These are phyloP conservation scores for Nitzschia putrida DNA, from an alignment of 108 stramenopile genomes.

Conservation along the genomic window DNA sequence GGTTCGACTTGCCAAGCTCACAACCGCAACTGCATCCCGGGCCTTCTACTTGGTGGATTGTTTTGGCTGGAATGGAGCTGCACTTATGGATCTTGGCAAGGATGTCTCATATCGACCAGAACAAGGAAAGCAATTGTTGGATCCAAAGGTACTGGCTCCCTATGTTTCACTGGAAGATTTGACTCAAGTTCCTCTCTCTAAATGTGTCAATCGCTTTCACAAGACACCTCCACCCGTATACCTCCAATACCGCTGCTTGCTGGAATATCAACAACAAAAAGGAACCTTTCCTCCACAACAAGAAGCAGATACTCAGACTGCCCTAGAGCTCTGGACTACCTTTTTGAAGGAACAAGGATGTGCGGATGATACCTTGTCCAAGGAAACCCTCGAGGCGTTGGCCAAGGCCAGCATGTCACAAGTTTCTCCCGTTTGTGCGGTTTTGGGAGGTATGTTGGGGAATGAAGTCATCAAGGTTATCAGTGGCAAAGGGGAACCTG, in stretches of 20 bases:
- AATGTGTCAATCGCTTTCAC: constrained; percentile 73
- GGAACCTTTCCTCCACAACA: neutral
- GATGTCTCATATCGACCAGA: constrained; percentile 69
- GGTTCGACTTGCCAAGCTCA: constrained; percentile 50
- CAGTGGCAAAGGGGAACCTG: constrained; percentile 89
- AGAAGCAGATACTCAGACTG: neutral
- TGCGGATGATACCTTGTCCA: neutral
- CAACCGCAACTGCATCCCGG: neutral
- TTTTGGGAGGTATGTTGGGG: constrained; percentile 90
- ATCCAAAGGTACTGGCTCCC: constrained; percentile 39
- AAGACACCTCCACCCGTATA: constrained; percentile 60
- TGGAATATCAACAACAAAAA: constrained; percentile 65
- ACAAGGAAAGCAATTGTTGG: constrained; percentile 79
- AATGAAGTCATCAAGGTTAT: constrained; percentile 94
- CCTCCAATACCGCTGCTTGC: constrained; percentile 61
- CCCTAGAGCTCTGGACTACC: neutral
- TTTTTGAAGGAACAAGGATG: neutral
- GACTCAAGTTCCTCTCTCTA: constrained; percentile 42
- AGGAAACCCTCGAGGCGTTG: constrained; percentile 27
- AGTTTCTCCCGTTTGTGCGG: constrained; percentile 87
- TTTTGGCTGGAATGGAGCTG: constrained; percentile 82
- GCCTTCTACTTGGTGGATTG: constrained; percentile 77
- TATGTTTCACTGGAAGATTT: constrained; percentile 68
- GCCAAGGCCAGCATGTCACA: constrained; percentile 70
- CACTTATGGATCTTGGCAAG: constrained; percentile 77